Conservation (phyloP, 805 yeast species). For the Danielia oregonensis region DNA sequence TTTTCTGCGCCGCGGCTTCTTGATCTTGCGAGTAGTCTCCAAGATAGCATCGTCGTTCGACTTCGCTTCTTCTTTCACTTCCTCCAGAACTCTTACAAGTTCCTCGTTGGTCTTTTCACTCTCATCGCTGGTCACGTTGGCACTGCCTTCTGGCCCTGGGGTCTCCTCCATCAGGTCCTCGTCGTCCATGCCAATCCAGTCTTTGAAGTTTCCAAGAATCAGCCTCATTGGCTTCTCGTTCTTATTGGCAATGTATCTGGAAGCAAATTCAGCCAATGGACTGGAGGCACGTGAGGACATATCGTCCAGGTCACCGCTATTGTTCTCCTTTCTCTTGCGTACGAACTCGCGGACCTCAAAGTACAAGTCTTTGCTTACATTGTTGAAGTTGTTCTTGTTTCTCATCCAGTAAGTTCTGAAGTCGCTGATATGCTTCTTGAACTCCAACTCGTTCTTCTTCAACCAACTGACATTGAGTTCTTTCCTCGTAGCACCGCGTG, state of each 20-base stretch:
- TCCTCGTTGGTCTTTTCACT: conserved; percentile 1
- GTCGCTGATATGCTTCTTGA: conserved; percentile 84
- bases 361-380: conserved; percentile 76
- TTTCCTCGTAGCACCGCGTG: conserved; percentile 94
- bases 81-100: conserved; percentile 3
- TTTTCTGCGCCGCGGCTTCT: conserved; percentile 1
- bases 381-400: conserved; percentile 63
- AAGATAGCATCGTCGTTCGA: no score
- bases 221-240: conserved; percentile 28
- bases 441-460: conserved; percentile 92
- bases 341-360: conserved; percentile 78
- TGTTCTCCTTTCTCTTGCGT: conserved; percentile 41
- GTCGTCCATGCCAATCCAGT: conserved; percentile 37
- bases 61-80: no score
- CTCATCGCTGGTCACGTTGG: no score
- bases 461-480: conserved; percentile 97
- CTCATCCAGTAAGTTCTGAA: conserved; percentile 83
- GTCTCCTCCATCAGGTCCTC: conserved; percentile 24
- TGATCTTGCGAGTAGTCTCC: conserved; percentile 3
- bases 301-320: conserved; percentile 30
- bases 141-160: conserved; percentile 1
- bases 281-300: conserved; percentile 33
- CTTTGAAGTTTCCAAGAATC: conserved; percentile 38
- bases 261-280: conserved; percentile 67
- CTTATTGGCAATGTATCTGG: conserved; percentile 57